Evolutionary conservation across 2,329 filamentous ascomycete species (phyloP).

Genomic region (Sporothrix dimorphospora): DNA sequence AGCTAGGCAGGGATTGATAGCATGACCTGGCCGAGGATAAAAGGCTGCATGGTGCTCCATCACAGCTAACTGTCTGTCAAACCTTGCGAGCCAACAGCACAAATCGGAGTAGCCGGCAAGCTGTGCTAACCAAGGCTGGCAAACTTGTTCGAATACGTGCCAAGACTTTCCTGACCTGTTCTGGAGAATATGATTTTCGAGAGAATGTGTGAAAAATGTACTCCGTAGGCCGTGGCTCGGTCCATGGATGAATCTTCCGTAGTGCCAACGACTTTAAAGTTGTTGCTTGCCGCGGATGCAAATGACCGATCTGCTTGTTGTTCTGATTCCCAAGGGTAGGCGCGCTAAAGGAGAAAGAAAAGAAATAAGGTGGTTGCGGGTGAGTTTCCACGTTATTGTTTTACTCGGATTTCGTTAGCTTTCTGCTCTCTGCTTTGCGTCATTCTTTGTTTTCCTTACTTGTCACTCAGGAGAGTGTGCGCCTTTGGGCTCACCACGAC

Average conservation of each 20-base stretch:
- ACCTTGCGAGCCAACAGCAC: background rate
- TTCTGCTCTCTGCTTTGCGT: background rate
- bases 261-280: background rate
- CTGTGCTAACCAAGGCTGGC: background rate
- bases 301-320: background rate
- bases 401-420: background rate
- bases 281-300: background rate
- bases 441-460: background rate
- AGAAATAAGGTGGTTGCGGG: background rate
- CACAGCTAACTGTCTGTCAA: background rate
- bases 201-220: background rate
- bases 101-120: background rate
- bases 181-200: background rate
- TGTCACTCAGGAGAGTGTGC: too few species aligned
- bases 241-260: background rate
- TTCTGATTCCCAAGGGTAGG: background rate
- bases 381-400: background rate
- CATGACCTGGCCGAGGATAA: background rate
- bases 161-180: background rate
- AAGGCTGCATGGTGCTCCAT: background rate
- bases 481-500: too few species aligned
- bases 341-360: slow-evolving; percentile 1
- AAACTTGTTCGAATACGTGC: background rate
- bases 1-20: background rate
- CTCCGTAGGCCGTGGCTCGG: background rate